Base-by-base conservation (phyloP, 2,329 filamentous ascomycete species). In the Talaromyces sp. region DNA sequence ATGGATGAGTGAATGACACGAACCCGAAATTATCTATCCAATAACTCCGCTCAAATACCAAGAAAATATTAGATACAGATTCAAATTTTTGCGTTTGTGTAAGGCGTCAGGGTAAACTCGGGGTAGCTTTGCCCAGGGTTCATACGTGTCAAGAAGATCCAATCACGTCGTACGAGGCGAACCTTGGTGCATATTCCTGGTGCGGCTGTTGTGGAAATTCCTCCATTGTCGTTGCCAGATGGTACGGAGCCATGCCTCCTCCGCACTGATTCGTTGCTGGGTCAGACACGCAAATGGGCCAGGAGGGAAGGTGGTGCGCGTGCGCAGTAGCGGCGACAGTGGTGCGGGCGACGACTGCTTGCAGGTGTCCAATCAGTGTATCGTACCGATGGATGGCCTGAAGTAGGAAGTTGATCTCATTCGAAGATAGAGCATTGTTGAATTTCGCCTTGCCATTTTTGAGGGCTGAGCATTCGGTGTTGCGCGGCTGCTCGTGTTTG, bases 321-420 rank as follows among this genome's bases (percentile, higher is more conserved):
- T 57, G 61, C 4, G 39, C 48, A 8, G 48, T 31, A n/a, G 48
- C 61, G 6, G 52, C 48, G 14, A 50, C 27, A 16, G 59, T 43
- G 39, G 54, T 62, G 43, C 37, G 37, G 4, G 64, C 19, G 35
- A 62, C 24, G 16, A 50, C 31, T 24, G 45, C 45, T 43, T 48
- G 60, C 41, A 65, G 39, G 22, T 50, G 45, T 9, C 47, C 59
- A 48, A 65, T 31, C 22, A 65, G 52, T 11, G 41, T 31, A 47
- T 59, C 59, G n/a, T 65, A 62, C 22, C 52, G 64, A 31, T 48
- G 54, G 10, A 54, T 33, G 10, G 56, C 41, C 13, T 62, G 48
- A 13, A 57, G 24, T 6, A 62, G 10, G 16, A 58, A 47, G 24
- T 24, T 39, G 8, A 62, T 39, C 16, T 65, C 31, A 19, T n/a